Percentiles rank a stretch among this genome's conserved stretches.
phyloP scores from a whole-genome alignment of 108 stramenopile species.

The Skeletonema costatum region DNA sequence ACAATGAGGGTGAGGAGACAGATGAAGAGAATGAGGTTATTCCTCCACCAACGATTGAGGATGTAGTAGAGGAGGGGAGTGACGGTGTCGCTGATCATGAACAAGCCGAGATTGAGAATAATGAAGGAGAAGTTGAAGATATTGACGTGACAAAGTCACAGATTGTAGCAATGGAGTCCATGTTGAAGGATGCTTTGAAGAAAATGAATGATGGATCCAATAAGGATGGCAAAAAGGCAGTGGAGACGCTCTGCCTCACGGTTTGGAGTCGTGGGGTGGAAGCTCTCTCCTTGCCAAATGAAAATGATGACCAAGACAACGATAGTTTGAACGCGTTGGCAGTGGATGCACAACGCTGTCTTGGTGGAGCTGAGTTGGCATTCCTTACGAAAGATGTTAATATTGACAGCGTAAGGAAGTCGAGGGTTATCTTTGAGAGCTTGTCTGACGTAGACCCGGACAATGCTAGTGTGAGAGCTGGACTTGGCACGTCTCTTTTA shows the following conservation, averaged over 20 bases:
- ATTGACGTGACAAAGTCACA: not conserved
- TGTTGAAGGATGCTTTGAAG: not conserved
- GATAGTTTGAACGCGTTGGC: not conserved
- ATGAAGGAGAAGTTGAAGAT: not conserved
- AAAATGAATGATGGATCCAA: not conserved
- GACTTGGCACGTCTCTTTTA: slow-evolving; percentile 35
- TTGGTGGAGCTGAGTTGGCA: not conserved
- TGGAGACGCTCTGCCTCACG: not conserved
- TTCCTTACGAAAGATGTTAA: not conserved
- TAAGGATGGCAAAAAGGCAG: not conserved
- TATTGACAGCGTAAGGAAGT: not conserved
- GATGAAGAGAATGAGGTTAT: not conserved
- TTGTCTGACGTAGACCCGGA: slow-evolving; percentile 6
- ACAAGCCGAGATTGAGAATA: not conserved
- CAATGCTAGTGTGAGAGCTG: slow-evolving; percentile 23
- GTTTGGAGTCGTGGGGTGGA: not conserved
- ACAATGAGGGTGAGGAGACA: too few species aligned
- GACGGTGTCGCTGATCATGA: too few species aligned
- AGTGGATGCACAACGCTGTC: not conserved
- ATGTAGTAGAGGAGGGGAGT: not conserved
- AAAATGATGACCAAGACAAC: not conserved
- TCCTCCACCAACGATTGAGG: not conserved
- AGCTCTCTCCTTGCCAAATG: not conserved
- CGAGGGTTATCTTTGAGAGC: not conserved
- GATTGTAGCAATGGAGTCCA: not conserved